phyloP scores from a whole-genome alignment of 495 filamentous ascomycete species.

The Chaetomium cochliodes region DNA sequence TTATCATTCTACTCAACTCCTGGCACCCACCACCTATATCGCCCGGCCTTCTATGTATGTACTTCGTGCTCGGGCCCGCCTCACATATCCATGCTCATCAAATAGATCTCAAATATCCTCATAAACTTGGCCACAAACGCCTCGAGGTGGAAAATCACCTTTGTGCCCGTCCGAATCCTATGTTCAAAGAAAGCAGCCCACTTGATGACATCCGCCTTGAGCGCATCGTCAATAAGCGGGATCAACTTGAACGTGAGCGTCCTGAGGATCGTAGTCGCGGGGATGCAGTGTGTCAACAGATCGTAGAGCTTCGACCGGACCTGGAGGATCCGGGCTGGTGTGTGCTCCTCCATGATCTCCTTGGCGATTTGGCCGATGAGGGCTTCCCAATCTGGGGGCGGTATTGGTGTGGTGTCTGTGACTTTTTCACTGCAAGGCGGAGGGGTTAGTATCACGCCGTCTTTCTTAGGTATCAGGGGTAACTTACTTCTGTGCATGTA shows the following conservation, averaged over 20 bases:
- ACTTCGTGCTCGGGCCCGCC: not conserved
- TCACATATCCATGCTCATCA: slow-evolving; percentile 83
- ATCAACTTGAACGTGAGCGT: slow-evolving; percentile 92
- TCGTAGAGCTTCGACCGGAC: slow-evolving; percentile 94
- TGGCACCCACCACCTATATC: not conserved
- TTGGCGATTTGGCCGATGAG: slow-evolving; percentile 82
- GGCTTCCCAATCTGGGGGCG: slow-evolving; percentile 93
- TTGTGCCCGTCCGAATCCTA: slow-evolving; percentile 82
- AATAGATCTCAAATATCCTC: slow-evolving; percentile 86
- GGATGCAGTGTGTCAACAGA: slow-evolving; percentile 93
- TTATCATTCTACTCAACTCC: slow-evolving; percentile 13
- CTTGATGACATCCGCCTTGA: slow-evolving; percentile 89
- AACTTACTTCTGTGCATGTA: slow-evolving; percentile 93
- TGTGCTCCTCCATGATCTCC: slow-evolving; percentile 88
- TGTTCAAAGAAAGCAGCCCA: slow-evolving; percentile 98
- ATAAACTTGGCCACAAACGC: slow-evolving; percentile 99
- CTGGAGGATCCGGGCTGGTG: slow-evolving; percentile 77
- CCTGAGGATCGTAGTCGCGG: slow-evolving; percentile 87
- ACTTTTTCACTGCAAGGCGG: slow-evolving; percentile 71
- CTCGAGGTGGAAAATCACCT: slow-evolving; percentile 97
- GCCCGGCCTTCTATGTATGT: slow-evolving; percentile 7
- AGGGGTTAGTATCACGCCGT: not conserved
- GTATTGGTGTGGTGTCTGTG: slow-evolving; percentile 80
- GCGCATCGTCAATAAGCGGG: slow-evolving; percentile 74
- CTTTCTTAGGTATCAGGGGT: not conserved